Percentiles rank a stretch among this genome's conserved stretches.
phyloP scores from a whole-genome alignment of 805 yeast species.

The Candida maesae region DNA sequence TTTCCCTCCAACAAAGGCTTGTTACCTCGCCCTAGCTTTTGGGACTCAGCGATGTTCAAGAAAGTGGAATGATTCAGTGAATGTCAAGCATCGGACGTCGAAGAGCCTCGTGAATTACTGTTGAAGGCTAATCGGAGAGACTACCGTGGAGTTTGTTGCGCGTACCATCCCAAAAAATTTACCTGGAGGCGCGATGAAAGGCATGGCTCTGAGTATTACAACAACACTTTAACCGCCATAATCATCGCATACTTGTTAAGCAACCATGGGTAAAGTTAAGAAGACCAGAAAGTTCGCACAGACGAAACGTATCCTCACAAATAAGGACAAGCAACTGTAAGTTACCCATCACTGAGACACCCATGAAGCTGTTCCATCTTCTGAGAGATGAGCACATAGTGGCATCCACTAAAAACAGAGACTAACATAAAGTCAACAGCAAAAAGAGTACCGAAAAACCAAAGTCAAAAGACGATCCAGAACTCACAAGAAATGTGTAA shows the following conservation, averaged over 20 bases:
- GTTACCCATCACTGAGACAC: no score
- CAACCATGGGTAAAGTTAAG: conserved; percentile 87
- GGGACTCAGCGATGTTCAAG: no score
- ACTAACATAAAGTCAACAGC: no score
- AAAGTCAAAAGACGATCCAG: conserved; percentile 60
- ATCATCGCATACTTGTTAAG: neutral
- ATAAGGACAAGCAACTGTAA: conserved; percentile 63
- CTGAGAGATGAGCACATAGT: no score
- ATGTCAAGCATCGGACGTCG: no score
- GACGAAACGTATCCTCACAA: conserved; percentile 75
- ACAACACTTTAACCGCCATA: neutral
- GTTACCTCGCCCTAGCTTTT: no score
- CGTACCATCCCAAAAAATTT: conserved; percentile 8
- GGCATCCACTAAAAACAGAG: no score
- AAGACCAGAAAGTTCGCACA: conserved; percentile 96
- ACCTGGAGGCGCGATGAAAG: neutral
- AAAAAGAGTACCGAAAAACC: conserved; percentile 40
- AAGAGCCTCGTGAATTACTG: no score
- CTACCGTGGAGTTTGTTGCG: neutral
- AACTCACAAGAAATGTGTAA: conserved; percentile 56
- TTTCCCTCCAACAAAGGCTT: neutral
- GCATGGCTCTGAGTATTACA: no score
- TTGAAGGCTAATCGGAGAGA: neutral
- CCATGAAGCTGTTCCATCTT: no score
- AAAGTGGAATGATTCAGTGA: no score